A percentile compares a stretch with the other conserved stretches of the same genome.
phyloP scores from a whole-genome alignment of 2,329 filamentous ascomycete species.

The Neoascochyta sp. region DNA sequence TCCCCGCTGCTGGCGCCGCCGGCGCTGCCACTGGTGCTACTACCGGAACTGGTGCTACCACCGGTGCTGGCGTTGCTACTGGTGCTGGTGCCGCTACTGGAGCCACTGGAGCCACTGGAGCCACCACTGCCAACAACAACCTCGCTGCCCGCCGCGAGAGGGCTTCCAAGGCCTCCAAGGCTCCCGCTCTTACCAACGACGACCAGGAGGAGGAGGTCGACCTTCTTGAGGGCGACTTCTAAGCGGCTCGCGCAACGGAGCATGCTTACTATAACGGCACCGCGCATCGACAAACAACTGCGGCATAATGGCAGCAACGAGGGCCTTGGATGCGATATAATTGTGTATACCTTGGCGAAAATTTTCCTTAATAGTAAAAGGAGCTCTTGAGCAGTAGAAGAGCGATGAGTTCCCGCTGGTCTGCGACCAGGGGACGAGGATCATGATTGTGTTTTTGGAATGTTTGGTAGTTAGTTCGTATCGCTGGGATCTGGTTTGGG shows the following conservation, averaged over 20 bases:
- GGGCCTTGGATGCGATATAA: no score
- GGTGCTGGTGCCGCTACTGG: constrained; percentile 3
- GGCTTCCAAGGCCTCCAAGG: no score
- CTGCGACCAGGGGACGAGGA: constrained; percentile 8
- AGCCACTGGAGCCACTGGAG: constrained; percentile 3
- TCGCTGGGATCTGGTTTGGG: no score
- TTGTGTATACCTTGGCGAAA: no score
- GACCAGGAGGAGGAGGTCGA: constrained; percentile 37
- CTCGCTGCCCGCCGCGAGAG: constrained; percentile 9
- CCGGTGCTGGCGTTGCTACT: constrained; percentile 4
- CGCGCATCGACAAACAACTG: no score
- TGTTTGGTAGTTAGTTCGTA: no score
- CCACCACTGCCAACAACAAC: constrained; percentile 6
- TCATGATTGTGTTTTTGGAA: not conserved
- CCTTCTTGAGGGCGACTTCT: constrained; percentile 16
- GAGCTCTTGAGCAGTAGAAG: no score
- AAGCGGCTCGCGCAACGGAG: no score
- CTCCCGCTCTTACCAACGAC: constrained; percentile 28
- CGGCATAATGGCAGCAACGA: no score
- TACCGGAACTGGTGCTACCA: constrained; percentile 3
- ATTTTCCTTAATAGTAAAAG: no score
- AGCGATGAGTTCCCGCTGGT: constrained; percentile 8
- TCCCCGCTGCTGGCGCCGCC: constrained; percentile 1
- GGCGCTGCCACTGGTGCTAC: constrained; percentile 3
- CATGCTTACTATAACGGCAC: no score